Evolutionary conservation across 164 flowering plant species (phyloP).

Genomic region (Tetrastigma voinierianum): DNA sequence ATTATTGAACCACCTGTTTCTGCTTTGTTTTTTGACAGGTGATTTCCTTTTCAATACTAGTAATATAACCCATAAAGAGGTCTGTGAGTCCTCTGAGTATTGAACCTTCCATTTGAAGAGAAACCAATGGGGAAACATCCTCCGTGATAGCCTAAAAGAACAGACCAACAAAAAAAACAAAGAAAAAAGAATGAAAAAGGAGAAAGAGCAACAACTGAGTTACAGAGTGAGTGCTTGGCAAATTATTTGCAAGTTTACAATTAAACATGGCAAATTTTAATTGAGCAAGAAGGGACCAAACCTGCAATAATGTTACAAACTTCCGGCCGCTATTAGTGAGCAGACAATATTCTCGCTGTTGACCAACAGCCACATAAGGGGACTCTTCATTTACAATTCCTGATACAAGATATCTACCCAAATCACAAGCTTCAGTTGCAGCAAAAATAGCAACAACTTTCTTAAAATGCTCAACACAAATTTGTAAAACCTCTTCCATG

Average conservation of each 20-base stretch:
- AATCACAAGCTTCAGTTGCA: conserved; percentile 54
- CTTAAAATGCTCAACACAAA: conserved; percentile 46
- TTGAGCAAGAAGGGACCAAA: conserved; percentile 10
- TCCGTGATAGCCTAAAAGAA: conserved; percentile 35
- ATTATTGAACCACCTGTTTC: conserved; percentile 27
- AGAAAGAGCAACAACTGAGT: no score
- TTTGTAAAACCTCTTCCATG: conserved; percentile 43
- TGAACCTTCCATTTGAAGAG: conserved; percentile 51
- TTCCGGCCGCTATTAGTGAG: conserved; percentile 69
- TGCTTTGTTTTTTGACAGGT: conserved; percentile 8
- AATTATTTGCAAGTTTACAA: no score
- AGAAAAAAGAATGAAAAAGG: background rate
- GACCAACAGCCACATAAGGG: conserved; percentile 22
- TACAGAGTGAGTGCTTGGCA: no score
- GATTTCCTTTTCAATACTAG: conserved; percentile 43
- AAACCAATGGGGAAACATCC: conserved; percentile 40
- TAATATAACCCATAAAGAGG: conserved; percentile 46
- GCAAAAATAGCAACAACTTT: conserved; percentile 48
- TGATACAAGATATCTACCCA: conserved; percentile 49
- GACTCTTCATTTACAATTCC: conserved; percentile 30
- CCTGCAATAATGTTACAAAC: conserved; percentile 58
- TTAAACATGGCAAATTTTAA: no score
- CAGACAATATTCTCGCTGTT: conserved; percentile 42
- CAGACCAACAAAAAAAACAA: conserved; percentile 1
- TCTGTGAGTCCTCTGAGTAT: conserved; percentile 46